These are phyloP conservation scores for Backusella tarrabulga DNA, from an alignment of 192 early-diverging fungal genomes.

Conservation along the genomic window DNA sequence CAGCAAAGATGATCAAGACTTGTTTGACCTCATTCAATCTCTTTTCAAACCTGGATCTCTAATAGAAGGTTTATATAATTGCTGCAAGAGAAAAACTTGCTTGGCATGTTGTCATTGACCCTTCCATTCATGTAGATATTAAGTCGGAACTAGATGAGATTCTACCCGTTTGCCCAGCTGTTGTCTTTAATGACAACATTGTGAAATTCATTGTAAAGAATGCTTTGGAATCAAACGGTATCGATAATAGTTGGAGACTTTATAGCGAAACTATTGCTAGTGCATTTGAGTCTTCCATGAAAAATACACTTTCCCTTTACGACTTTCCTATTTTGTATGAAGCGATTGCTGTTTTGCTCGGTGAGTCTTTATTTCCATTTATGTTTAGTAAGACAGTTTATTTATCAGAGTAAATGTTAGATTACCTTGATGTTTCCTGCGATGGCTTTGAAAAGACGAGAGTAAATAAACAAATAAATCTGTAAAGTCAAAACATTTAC, in stretches of 20 bases:
- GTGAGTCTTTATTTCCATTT: not conserved
- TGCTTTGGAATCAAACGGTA: not conserved
- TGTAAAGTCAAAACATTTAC: not conserved
- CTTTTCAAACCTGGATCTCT: too few species aligned
- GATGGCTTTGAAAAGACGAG: not conserved
- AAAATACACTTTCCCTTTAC: not conserved
- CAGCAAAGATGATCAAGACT: too few species aligned
- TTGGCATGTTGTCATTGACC: too few species aligned
- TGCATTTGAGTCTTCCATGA: not conserved
- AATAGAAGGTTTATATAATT: too few species aligned
- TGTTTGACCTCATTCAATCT: too few species aligned
- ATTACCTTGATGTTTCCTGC: not conserved
- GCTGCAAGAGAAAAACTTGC: too few species aligned
- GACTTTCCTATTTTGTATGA: not conserved
- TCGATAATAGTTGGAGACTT: not conserved
- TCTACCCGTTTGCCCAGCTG: not conserved
- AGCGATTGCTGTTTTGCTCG: not conserved
- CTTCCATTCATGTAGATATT: too few species aligned
- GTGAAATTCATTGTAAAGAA: not conserved
- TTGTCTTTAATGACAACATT: not conserved
- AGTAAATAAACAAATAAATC: not conserved
- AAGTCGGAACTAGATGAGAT: not conserved
- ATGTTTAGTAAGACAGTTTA: not conserved
- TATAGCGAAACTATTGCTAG: not conserved
- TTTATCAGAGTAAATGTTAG: not conserved